Conservation (phyloP, 2,329 filamentous ascomycete species). For the Phialophora expanda region DNA sequence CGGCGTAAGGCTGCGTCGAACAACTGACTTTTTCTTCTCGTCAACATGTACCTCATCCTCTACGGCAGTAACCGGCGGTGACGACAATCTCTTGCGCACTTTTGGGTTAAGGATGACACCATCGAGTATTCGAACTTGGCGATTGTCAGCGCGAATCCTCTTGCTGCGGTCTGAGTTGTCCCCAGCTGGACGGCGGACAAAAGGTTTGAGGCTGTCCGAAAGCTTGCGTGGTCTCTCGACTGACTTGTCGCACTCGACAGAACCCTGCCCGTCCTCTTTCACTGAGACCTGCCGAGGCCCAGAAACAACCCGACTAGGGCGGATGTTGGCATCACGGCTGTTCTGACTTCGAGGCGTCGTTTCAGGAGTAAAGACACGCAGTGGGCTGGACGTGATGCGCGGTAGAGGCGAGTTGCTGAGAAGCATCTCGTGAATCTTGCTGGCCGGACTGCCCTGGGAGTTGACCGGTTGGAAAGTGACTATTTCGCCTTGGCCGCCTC, state of each 20-base stretch:
- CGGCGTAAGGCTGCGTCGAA: conserved; percentile 27
- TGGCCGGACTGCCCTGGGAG: background rate
- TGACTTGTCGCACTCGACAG: conserved; percentile 21
- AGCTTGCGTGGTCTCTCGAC: conserved; percentile 13
- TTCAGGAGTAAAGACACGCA: conserved; percentile 6
- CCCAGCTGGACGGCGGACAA: conserved; percentile 18
- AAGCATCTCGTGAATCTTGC: background rate
- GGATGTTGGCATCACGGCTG: background rate
- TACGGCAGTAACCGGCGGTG: background rate
- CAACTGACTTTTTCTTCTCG: conserved; percentile 17
- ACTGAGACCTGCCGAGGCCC: background rate
- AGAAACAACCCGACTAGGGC: background rate
- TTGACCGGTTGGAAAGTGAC: conserved; percentile 17
- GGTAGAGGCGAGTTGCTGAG: conserved; percentile 1
- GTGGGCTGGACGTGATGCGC: background rate
- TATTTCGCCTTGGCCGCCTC: conserved; percentile 25
- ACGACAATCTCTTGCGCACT: conserved; percentile 27
- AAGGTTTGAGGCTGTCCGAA: conserved; percentile 17
- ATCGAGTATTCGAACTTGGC: conserved; percentile 36
- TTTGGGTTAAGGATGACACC: conserved; percentile 29
- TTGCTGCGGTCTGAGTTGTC: conserved; percentile 26
- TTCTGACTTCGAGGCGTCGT: background rate
- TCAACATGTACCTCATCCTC: conserved; percentile 11
- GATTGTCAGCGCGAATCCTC: conserved; percentile 29
- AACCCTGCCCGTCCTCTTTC: conserved; percentile 7